phyloP scores from a whole-genome alignment of 345 rosid genomes.

The Rhizophora apiculata region DNA sequence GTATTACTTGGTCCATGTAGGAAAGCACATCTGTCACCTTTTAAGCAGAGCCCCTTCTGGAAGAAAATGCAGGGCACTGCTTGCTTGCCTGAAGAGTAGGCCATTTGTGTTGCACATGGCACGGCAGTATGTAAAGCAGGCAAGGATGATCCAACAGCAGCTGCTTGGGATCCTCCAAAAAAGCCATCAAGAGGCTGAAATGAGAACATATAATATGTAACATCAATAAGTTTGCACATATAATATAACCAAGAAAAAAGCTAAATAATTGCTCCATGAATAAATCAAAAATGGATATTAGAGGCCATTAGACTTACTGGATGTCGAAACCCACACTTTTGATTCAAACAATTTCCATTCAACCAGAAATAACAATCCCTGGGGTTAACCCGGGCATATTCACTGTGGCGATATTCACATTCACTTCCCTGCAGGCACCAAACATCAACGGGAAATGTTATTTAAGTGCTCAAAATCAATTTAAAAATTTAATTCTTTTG shows the following conservation, averaged over 20 bases:
- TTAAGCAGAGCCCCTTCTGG: slow-evolving; percentile 75
- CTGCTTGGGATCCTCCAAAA: slow-evolving; percentile 66
- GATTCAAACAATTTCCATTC: slow-evolving; percentile 90
- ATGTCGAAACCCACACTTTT: slow-evolving; percentile 86
- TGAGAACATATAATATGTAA: slow-evolving; percentile 14
- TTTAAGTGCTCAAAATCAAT: slow-evolving; percentile 8
- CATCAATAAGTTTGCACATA: background rate
- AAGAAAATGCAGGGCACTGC: slow-evolving; percentile 79
- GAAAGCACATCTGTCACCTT: slow-evolving; percentile 87
- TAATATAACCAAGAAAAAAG: background rate
- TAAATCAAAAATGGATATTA: background rate
- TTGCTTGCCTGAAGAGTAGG: slow-evolving; percentile 45
- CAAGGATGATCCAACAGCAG: slow-evolving; percentile 42
- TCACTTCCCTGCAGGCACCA: slow-evolving; percentile 64
- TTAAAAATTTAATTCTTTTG: background rate
- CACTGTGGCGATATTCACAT: slow-evolving; percentile 98
- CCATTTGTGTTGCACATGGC: slow-evolving; percentile 24
- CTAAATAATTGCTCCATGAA: background rate
- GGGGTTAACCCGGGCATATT: slow-evolving; percentile 87
- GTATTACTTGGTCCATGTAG: slow-evolving; percentile 54
- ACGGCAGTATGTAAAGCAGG: slow-evolving; percentile 25
- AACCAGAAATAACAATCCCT: slow-evolving; percentile 95
- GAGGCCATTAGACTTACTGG: slow-evolving; percentile 59
- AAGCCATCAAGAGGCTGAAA: slow-evolving; percentile 88
- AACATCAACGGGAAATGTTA: slow-evolving; percentile 8